Evolutionary conservation across 495 filamentous ascomycete genomes (phyloP).

Genomic region (Aspergillus heteromorphus): DNA sequence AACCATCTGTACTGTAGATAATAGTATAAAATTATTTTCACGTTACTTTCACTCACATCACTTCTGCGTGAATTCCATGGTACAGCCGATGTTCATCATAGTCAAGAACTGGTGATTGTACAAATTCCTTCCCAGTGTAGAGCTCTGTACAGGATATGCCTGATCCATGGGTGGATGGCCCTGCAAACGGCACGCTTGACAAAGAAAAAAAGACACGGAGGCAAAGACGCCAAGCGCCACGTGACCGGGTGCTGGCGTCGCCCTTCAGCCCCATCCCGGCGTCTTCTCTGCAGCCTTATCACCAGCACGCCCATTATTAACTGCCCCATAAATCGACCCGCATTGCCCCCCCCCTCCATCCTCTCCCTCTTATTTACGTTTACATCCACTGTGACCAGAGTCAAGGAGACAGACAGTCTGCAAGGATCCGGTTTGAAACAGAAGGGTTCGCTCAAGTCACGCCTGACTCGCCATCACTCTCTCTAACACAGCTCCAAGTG

Average conservation of each 20-base stretch:
- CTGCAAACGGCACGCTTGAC: neutral
- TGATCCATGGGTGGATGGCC: neutral
- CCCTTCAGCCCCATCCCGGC: constrained; percentile 1
- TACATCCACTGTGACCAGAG: neutral
- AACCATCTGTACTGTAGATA: too few species aligned
- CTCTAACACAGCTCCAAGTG: constrained; percentile 48
- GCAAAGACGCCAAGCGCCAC: constrained; percentile 16
- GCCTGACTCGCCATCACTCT: constrained; percentile 21
- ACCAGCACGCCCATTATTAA: neutral
- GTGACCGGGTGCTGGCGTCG: too few species aligned
- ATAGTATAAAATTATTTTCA: too few species aligned
- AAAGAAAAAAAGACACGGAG: constrained; percentile 6
- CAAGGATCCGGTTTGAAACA: constrained; percentile 16
- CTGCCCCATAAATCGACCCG: neutral
- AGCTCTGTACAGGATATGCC: too few species aligned
- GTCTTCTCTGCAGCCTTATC: constrained; percentile 6
- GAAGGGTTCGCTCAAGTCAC: constrained; percentile 38
- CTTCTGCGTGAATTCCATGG: too few species aligned
- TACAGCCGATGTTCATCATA: too few species aligned
- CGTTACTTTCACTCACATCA: too few species aligned
- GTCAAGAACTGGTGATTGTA: too few species aligned
- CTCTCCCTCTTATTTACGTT: neutral
- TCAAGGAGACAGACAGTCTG: constrained; percentile 6
- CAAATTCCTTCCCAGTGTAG: too few species aligned
- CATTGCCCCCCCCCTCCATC: neutral